Base-by-base conservation (phyloP, 495 filamentous ascomycete genomes). In the Trichoderma erinaceum region DNA sequence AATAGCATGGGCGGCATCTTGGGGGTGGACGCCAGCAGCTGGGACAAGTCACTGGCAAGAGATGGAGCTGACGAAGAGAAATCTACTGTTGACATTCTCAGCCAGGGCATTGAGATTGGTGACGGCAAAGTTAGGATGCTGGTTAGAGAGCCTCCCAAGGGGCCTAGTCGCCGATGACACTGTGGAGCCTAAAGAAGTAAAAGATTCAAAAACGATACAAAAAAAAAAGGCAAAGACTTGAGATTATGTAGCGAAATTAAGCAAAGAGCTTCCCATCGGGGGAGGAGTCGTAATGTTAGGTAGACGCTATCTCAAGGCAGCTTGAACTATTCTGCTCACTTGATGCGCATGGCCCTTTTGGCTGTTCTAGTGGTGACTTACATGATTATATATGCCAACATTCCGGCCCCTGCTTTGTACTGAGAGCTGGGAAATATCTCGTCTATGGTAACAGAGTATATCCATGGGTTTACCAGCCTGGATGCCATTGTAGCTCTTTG, bases 1-100 rank as follows among this genome's bases (percentile, higher is more conserved):
- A 90, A 89, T 76, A 92, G 92, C 73, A 89, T 96, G 71, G 94
- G 94, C 25, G 96, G 95, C 1, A 97, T 99, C 67, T 79, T 99
- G 56, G 95, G 96, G 11, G 92, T 99, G 70, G 94, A 97, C 77
- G 90, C 93, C 2, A 85, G 86, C 68, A 96, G 90, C 75, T 97
- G 90, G 80, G 95, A 97, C 75, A 92, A 89, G 78, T 84, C 79
- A 25, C 76, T 89, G 68, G 75, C 81, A 46, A 76, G 79, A 65
- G 80, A 86, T 25, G 79, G 79, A 1, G 80, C 81, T 41, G 76
- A 74, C 68, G 82, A 75, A 65, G 75, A 75, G 32, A 84, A 82
- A 75, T 81, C 82, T 41, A 84, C 86, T 32, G 83, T 85, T 44
- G 84, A 87, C 67, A 83, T 87, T 66, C 79, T 88, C 46, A 82